A percentile compares a stretch with the other conserved stretches of the same genome.
Evolutionary conservation across 129 eudicot genomes (phyloP).

Genomic region (Kitagawia praeruptora): DNA sequence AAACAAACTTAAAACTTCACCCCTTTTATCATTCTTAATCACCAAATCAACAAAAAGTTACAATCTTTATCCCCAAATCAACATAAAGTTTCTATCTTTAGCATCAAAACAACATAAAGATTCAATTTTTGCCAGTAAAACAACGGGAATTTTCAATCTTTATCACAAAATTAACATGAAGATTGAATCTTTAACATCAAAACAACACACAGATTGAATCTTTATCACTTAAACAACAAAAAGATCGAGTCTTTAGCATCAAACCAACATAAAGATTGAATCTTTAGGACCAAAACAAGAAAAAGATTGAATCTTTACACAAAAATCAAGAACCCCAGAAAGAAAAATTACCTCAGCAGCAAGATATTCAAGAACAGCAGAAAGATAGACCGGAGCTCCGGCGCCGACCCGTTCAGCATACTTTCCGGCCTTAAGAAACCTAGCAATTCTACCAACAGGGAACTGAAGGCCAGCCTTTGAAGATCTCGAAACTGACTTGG

Average conservation of each 20-base stretch:
- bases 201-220: background rate
- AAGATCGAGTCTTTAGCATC: background rate
- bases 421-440: conserved; percentile 72
- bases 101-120: background rate
- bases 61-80: background rate
- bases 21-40: background rate
- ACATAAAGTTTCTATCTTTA: background rate
- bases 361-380: conserved; percentile 69
- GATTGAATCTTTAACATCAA: background rate
- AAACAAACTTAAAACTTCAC: background rate
- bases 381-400: conserved; percentile 66
- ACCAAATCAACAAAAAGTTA: background rate
- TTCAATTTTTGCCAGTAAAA: background rate
- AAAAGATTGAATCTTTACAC: background rate
- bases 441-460: conserved; percentile 81
- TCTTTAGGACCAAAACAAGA: background rate
- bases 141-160: background rate
- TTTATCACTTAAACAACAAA: background rate
- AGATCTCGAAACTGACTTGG: conserved; percentile 8
- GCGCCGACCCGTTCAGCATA: conserved; percentile 77
- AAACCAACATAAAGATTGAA: background rate
- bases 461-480: conserved; percentile 74
- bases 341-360: conserved; percentile 57
- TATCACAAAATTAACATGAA: background rate
- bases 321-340: background rate